A percentile compares a stretch with the other conserved stretches of the same genome.
These are phyloP conservation scores for Citrus mangshanensis DNA, from an alignment of 345 rosid species.

Conservation along the genomic window DNA sequence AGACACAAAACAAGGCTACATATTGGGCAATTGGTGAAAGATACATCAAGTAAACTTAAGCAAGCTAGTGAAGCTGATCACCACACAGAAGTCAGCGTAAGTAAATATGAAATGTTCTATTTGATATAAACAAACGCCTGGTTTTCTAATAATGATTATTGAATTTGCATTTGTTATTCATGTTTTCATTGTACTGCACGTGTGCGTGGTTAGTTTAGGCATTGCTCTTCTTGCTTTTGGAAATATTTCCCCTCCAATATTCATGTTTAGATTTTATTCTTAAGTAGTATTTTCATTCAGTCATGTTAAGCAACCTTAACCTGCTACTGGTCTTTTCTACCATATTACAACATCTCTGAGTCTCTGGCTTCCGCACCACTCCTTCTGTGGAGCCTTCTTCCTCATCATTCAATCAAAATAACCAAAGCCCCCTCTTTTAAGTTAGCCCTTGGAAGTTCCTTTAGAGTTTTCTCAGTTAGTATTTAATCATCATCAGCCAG, in stretches of 20 bases:
- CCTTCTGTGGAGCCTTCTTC: too few relatives aligned
- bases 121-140: background rate
- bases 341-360: too few relatives aligned
- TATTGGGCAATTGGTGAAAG: constrained; percentile 58
- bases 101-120: constrained; percentile 10
- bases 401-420: too few relatives aligned
- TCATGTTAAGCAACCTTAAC: too few relatives aligned
- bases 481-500: background rate
- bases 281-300: too few relatives aligned
- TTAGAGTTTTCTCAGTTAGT: background rate
- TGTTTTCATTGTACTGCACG: background rate
- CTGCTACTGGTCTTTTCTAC: too few relatives aligned
- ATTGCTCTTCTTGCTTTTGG: background rate
- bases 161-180: background rate
- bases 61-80: constrained; percentile 68
- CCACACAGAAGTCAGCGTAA: constrained; percentile 45
- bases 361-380: too few relatives aligned
- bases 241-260: too few relatives aligned
- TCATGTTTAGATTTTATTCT: background rate
- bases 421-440: too few relatives aligned
- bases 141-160: background rate
- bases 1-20: constrained; percentile 64
- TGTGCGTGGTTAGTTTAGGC: background rate
- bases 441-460: too few relatives aligned
- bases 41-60: constrained; percentile 64